Evolutionary conservation across 1,284 basidiomycete genomes (phyloP), one percentile per base, ranked within the genome.

Genomic region (Amylostereum chailletii): DNA sequence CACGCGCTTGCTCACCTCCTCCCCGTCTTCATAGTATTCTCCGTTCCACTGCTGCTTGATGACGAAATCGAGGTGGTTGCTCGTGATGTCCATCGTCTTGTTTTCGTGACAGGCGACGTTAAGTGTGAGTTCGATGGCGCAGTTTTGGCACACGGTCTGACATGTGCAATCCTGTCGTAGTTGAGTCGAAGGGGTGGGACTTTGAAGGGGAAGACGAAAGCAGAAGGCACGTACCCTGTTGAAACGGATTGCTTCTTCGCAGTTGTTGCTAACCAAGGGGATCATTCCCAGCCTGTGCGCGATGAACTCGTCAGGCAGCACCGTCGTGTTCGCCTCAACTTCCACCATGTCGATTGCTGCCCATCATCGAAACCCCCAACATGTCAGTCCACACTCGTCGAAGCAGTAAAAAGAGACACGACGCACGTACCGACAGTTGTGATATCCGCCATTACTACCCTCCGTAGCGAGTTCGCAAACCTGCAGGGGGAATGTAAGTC

Each of bases 291-390:
- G 74, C 42, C 96, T 81, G 67, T 99, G 96, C 0, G 94, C 91
- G 53, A 99, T 86, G 71, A 96, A 96, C 70, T 99, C 96, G 68
- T 99, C 96, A 1, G 95, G 90, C 34, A 99, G 71, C 3, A 98
- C 94, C 0, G 90, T 86, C 5, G 93, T 95, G 65, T 99, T 99
- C 51, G 81, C 80, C 55, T 87, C 77, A 57, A 99, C 88, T 65
- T 95, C 90, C 2, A 99, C 95, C 70, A 95, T 86, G 71, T 99
- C 96, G 59, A 99, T 98, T 30, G 94, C 95, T 92, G 58, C 49
- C 45, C 49, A 42, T 41, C 47, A 56, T 43, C 49, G 51, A 49
- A 47, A 45, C 8, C 26, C 27, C 27, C 11, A 26, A n/a, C 46
- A 32, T 58, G 19, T 19, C 19, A 19, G 19, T 19, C 19, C 19